These are phyloP conservation scores for Favolaschia claudopus DNA, from an alignment of 768 basidiomycete genomes.

Conservation along the genomic window DNA sequence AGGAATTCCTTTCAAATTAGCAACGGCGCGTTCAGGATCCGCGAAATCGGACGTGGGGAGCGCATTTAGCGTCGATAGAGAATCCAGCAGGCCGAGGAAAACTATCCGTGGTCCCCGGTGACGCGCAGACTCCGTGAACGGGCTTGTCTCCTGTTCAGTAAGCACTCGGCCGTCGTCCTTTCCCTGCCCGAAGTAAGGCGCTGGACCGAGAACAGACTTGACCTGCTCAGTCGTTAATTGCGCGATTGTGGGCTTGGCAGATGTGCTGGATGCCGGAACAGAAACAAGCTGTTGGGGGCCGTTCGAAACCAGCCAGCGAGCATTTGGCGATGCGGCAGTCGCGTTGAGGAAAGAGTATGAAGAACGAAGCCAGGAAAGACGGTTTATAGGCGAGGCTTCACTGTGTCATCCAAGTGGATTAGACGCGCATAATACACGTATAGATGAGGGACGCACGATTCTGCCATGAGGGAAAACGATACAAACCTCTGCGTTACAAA, in stretches of 20 bases:
- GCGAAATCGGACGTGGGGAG: slow-evolving; percentile 74
- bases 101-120: slow-evolving; percentile 68
- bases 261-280: slow-evolving; percentile 38
- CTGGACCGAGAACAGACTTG: slow-evolving; percentile 67
- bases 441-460: no score
- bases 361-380: slow-evolving; percentile 81
- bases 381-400: slow-evolving; percentile 72
- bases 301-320: slow-evolving; percentile 84
- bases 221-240: slow-evolving; percentile 68
- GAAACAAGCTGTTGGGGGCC: slow-evolving; percentile 71
- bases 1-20: slow-evolving; percentile 78
- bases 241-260: slow-evolving; percentile 48
- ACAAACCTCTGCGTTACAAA: no score
- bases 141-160: slow-evolving; percentile 37
- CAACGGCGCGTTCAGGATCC: slow-evolving; percentile 58
- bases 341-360: slow-evolving; percentile 81
- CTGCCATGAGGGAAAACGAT: no score
- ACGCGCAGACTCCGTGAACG: slow-evolving; percentile 62
- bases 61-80: slow-evolving; percentile 47
- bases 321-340: slow-evolving; percentile 61
- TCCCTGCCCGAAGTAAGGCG: slow-evolving; percentile 78
- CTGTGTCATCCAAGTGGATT: no score
- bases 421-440: no score
- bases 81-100: slow-evolving; percentile 76
- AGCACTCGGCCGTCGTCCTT: slow-evolving; percentile 51